phyloP scores from a whole-genome alignment of 257 asterid species.

The Primulina tabacum region DNA sequence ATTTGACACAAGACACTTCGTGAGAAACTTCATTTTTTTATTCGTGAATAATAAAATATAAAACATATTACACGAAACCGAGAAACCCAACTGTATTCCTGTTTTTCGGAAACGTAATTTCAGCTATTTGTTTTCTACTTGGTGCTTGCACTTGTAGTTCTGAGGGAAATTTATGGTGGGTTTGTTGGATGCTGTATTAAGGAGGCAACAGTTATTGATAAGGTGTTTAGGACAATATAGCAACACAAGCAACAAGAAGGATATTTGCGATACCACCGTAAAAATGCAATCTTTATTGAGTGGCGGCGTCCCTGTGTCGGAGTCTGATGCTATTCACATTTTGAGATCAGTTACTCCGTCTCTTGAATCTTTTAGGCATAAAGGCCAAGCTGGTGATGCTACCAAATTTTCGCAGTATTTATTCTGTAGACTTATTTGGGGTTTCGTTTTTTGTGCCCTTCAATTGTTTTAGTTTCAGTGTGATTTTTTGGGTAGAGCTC shows the following conservation, averaged over 20 bases:
- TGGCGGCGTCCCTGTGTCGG: conserved; percentile 45
- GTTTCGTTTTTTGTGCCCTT: neutral
- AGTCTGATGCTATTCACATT: conserved; percentile 62
- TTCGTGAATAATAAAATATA: too few species aligned
- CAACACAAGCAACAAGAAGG: conserved; percentile 26
- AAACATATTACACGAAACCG: too few species aligned
- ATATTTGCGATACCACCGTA: conserved; percentile 25
- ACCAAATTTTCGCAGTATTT: neutral
- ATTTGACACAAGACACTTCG: too few species aligned
- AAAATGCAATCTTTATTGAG: conserved; percentile 62
- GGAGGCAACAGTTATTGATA: conserved; percentile 69
- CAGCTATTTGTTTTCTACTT: neutral
- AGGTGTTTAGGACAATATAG: conserved; percentile 65
- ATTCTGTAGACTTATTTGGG: neutral
- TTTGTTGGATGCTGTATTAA: conserved; percentile 39
- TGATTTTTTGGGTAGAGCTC: conserved; percentile 8
- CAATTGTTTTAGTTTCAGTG: conserved; percentile 1
- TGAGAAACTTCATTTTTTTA: too few species aligned
- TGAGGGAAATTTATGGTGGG: conserved; percentile 55
- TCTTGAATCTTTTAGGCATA: conserved; percentile 68
- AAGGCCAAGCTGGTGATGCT: conserved; percentile 94
- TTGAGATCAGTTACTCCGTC: conserved; percentile 80
- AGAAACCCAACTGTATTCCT: too few species aligned
- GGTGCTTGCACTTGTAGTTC: neutral
- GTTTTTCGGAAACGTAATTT: too few species aligned